Base-by-base conservation (phyloP, 148 eudicot genomes). In the Rhododendron molle region DNA sequence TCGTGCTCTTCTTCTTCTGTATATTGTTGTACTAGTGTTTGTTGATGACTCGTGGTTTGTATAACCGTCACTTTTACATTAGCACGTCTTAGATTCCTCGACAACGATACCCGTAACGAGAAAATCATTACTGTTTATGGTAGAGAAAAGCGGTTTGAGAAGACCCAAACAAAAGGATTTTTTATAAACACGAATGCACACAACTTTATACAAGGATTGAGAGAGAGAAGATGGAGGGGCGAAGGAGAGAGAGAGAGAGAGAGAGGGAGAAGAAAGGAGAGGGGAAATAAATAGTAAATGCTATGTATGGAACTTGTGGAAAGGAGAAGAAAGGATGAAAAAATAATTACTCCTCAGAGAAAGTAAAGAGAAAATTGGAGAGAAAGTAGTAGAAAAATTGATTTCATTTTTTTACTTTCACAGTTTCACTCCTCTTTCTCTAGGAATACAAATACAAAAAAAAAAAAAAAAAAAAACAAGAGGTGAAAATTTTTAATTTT, bases 71-170 rank as follows among this genome's bases (percentile, higher is more conserved):
- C 86, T 81, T 81, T 58, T 58, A 56, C 83, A 74, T 16, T 60
- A 86, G 47, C 83, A 71, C 72, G 87, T 40, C 85, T 67, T 49
- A 88, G 89, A 88, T 83, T 87, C 88, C 82, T 77, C 74, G 73
- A 83, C 69, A 85, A 83, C 77, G 90, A 88, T 84, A 85, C 60
- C 74, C 76, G 76, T 71, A 71, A 71, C 76, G 76, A 87, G 87
- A 86, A 85, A 86, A 90, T 89, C 85, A 87, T 89, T 91, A 83
- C 82, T 72, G 76, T 71, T 65, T 11, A 2, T 4, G 76, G 40
- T 14, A 32, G 38, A 71, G 40, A 71, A 32, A 71, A 30, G 4
- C 80, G 47, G 69, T 62, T 7, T 30, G 77, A 43, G 40, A 44
- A 26, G 72, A 8, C 30, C 26, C 5, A 18, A 40, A 62, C 81